These are phyloP conservation scores for Elongisporangium undulatum DNA, from an alignment of 352 stramenopile genomes.

Conservation along the genomic window DNA sequence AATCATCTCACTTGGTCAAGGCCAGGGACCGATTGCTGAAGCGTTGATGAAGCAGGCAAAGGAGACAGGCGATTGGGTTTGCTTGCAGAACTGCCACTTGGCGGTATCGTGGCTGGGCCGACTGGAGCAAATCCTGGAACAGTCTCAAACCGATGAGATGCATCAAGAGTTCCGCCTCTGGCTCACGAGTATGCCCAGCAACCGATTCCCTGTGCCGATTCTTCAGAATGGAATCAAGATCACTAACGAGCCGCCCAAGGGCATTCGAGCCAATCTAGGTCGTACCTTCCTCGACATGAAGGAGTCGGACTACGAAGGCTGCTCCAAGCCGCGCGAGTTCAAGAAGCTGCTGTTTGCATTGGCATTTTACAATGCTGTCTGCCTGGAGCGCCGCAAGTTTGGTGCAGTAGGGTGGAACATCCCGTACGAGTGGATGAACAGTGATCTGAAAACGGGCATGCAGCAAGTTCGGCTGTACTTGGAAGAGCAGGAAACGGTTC, in stretches of 20 bases:
- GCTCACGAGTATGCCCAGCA: slow-evolving; percentile 92
- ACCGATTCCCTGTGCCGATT: slow-evolving; percentile 90
- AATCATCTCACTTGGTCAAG: slow-evolving; percentile 93
- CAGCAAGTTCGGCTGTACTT: slow-evolving; percentile 91
- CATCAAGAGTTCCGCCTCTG: slow-evolving; percentile 91
- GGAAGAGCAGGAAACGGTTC: slow-evolving; percentile 91
- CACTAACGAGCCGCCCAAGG: slow-evolving; percentile 92
- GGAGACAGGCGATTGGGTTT: slow-evolving; percentile 91
- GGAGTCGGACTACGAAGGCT: slow-evolving; percentile 85
- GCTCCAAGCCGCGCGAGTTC: slow-evolving; percentile 84
- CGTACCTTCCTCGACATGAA: slow-evolving; percentile 92
- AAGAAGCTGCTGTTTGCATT: slow-evolving; percentile 91
- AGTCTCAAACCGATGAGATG: slow-evolving; percentile 54
- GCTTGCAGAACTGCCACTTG: slow-evolving; percentile 94
- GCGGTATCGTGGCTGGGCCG: slow-evolving; percentile 88
- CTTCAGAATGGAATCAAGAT: slow-evolving; percentile 96
- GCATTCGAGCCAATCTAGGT: slow-evolving; percentile 90
- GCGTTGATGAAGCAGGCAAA: slow-evolving; percentile 88
- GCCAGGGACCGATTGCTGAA: slow-evolving; percentile 91
- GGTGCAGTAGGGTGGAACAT: slow-evolving; percentile 95
- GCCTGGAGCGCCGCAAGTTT: slow-evolving; percentile 93
- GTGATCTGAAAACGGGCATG: slow-evolving; percentile 92
- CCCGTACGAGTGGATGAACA: slow-evolving; percentile 96
- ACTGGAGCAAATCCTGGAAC: slow-evolving; percentile 88
- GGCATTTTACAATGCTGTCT: slow-evolving; percentile 95